Conservation (phyloP, 192 early-diverging fungal species). For the Linderina pennispora region DNA sequence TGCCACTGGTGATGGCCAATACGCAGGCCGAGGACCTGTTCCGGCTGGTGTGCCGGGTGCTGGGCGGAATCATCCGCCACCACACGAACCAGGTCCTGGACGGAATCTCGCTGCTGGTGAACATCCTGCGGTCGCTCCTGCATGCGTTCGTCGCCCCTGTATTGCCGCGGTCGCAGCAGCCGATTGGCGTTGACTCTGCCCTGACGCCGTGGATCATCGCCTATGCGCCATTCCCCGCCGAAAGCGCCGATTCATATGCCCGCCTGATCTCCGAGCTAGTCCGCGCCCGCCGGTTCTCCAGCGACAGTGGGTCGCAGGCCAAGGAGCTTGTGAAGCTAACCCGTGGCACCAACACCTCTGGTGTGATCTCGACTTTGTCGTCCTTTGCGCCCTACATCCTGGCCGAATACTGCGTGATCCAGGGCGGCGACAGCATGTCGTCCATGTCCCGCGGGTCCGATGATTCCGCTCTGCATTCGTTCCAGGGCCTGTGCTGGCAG, state of each 20-base stretch:
- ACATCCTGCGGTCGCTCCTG: constrained; percentile 15
- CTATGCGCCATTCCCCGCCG: constrained; percentile 15
- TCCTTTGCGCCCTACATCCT: constrained; percentile 22
- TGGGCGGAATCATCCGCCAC: constrained; percentile 21
- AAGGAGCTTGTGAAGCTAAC: constrained; percentile 22
- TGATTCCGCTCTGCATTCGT: no score
- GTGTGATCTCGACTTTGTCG: constrained; percentile 15
- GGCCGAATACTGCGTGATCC: constrained; percentile 43
- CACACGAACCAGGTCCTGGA: constrained; percentile 20
- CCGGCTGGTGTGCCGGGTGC: constrained; percentile 6
- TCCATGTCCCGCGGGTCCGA: not conserved
- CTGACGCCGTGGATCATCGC: constrained; percentile 37
- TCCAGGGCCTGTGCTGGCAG: constrained; percentile 31
- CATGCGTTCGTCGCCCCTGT: constrained; percentile 36
- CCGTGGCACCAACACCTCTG: constrained; percentile 33
- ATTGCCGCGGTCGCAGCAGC: not conserved
- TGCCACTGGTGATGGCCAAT: constrained; percentile 5
- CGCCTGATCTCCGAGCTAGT: constrained; percentile 25
- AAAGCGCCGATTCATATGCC: constrained; percentile 33
- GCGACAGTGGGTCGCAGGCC: not conserved
- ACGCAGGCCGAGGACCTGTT: constrained; percentile 9
- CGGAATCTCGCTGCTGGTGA: constrained; percentile 14
- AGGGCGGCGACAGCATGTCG: constrained; percentile 21
- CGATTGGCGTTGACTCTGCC: constrained; percentile 3
- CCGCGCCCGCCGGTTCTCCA: constrained; percentile 6